Evolutionary conservation across 2,329 filamentous ascomycete genomes (phyloP).

Genomic region (Diaporthe sp.): DNA sequence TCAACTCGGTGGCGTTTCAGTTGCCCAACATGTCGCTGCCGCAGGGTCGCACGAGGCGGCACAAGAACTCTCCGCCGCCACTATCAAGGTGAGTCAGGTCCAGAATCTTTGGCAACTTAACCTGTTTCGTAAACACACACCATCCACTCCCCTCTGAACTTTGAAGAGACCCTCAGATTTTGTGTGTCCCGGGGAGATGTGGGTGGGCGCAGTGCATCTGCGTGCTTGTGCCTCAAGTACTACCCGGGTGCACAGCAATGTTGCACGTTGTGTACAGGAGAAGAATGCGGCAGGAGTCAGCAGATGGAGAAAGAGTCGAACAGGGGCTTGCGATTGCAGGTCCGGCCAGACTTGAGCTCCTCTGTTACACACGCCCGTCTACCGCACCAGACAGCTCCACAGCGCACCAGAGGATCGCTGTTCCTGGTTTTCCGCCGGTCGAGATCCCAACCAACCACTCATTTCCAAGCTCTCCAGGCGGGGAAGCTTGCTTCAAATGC

Average conservation of each 20-base stretch:
- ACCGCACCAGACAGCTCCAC: slow-evolving; percentile 16
- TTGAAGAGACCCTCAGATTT: background rate
- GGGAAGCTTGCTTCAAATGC: slow-evolving; percentile 22
- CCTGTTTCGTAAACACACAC: background rate
- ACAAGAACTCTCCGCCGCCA: slow-evolving; percentile 37
- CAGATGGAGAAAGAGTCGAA: background rate
- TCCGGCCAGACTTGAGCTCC: slow-evolving; percentile 1
- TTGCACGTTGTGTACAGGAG: slow-evolving; percentile 5
- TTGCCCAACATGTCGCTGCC: slow-evolving; percentile 33
- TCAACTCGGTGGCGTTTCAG: slow-evolving; percentile 8
- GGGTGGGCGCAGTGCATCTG: slow-evolving; percentile 17
- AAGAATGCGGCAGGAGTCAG: slow-evolving; percentile 17
- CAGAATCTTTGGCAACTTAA: background rate
- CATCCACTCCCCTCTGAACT: background rate
- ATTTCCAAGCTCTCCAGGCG: slow-evolving; percentile 21
- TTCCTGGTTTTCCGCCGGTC: slow-evolving; percentile 23
- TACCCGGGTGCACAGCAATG: background rate
- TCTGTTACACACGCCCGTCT: slow-evolving; percentile 11
- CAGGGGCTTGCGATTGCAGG: slow-evolving; percentile 17
- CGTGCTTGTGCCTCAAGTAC: background rate
- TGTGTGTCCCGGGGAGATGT: background rate
- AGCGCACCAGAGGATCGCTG: slow-evolving; percentile 13
- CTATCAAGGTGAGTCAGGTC: slow-evolving; percentile 36
- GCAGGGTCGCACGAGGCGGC: slow-evolving; percentile 34
- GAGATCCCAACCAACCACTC: slow-evolving; percentile 30